Evolutionary conservation across 371 early-diverging fungal species (phyloP).

Genomic region (Apophysomyces sp.): DNA sequence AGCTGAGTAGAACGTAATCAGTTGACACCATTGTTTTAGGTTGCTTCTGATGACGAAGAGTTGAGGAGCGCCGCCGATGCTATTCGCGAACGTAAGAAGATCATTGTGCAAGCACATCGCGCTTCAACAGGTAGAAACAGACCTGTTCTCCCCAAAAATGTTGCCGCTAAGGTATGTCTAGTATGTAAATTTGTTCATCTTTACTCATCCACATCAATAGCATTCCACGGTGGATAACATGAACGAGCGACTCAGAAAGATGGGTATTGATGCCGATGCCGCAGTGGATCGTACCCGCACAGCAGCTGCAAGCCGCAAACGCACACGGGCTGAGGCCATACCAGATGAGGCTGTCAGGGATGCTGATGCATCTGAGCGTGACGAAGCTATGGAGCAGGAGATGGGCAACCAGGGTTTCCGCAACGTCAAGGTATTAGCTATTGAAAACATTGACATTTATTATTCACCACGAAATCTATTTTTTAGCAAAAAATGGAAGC

Average conservation of each 20-base stretch:
- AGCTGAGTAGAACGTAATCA: not conserved
- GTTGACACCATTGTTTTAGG: slow-evolving; percentile 7
- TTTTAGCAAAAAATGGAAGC: slow-evolving; percentile 60
- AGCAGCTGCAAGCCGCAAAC: slow-evolving; percentile 57
- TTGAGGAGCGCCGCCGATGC: slow-evolving; percentile 77
- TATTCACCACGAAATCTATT: not conserved
- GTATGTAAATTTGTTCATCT: not conserved
- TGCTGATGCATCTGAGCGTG: slow-evolving; percentile 53
- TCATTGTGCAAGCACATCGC: slow-evolving; percentile 77
- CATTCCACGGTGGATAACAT: slow-evolving; percentile 52
- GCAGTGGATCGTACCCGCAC: slow-evolving; percentile 56
- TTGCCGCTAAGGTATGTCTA: slow-evolving; percentile 37
- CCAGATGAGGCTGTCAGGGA: slow-evolving; percentile 58
- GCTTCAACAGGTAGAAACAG: slow-evolving; percentile 71
- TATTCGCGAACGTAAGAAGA: slow-evolving; percentile 83
- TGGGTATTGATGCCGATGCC: slow-evolving; percentile 61
- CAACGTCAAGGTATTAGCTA: slow-evolving; percentile 50
- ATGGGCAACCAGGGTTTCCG: slow-evolving; percentile 78
- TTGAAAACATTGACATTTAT: not conserved
- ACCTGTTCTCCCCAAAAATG: slow-evolving; percentile 59
- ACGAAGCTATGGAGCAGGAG: slow-evolving; percentile 51
- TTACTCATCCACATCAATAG: not conserved
- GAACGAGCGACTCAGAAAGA: slow-evolving; percentile 54
- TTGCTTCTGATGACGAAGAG: slow-evolving; percentile 73
- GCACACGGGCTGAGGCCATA: slow-evolving; percentile 48